Evolutionary conservation across 805 yeast genomes (phyloP).

Genomic region (Wickerhamiella occidentalis): DNA sequence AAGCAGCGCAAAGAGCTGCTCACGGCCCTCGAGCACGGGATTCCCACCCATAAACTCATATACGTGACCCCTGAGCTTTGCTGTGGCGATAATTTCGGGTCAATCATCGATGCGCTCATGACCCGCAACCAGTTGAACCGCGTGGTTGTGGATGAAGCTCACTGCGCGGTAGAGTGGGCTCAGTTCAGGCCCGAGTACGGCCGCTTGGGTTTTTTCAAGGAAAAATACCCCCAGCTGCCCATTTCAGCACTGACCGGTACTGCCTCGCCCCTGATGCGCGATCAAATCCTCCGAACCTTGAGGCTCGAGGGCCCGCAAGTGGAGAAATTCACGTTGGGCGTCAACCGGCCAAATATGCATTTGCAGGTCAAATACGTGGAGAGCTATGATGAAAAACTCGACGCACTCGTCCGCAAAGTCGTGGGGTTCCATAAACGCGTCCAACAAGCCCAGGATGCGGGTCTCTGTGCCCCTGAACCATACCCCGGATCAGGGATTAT

Average conservation of each 20-base stretch:
- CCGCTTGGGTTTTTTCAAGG: conserved; percentile 58
- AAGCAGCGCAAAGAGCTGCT: conserved; percentile 51
- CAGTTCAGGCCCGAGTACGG: conserved; percentile 95
- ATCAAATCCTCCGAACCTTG: conserved; percentile 60
- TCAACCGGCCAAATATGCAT: conserved; percentile 72
- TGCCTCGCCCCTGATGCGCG: conserved; percentile 42
- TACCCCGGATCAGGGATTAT: conserved; percentile 53
- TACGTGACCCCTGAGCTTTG: conserved; percentile 77
- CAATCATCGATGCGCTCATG: conserved; percentile 46
- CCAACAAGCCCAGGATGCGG: conserved; percentile 5
- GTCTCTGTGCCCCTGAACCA: neutral
- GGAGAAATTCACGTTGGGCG: conserved; percentile 64
- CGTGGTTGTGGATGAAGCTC: conserved; percentile 92
- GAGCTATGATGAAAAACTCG: conserved; percentile 17
- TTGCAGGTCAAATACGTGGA: conserved; percentile 64
- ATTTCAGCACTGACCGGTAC: conserved; percentile 95
- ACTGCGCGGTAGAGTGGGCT: conserved; percentile 97
- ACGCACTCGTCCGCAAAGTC: conserved; percentile 19
- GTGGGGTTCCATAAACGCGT: conserved; percentile 18
- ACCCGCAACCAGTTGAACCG: conserved; percentile 55
- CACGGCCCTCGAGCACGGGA: conserved; percentile 48
- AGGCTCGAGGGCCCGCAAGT: conserved; percentile 37
- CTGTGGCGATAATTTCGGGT: conserved; percentile 47
- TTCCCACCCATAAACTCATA: conserved; percentile 72
- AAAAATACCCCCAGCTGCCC: conserved; percentile 64